Conservation (phyloP, 441 rosid genomes). For the Corymbia citriodora region DNA sequence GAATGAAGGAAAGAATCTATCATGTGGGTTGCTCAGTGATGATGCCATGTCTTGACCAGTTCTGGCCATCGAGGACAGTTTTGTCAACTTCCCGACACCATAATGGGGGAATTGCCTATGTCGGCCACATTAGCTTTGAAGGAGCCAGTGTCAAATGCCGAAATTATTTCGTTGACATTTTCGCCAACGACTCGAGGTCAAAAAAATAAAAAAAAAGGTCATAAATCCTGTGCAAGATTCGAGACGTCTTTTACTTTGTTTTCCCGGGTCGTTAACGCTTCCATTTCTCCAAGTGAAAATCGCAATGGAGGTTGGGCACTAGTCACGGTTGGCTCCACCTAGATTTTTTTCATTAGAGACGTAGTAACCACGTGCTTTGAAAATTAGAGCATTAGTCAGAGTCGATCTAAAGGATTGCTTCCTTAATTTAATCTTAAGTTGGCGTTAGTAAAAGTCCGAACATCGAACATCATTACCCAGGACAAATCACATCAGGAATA, state of each 20-base stretch:
- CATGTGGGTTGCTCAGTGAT: not conserved
- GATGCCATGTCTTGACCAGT: not conserved
- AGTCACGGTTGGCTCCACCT: not conserved
- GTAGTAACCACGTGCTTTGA: not conserved
- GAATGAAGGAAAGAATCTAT: not conserved
- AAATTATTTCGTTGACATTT: not conserved
- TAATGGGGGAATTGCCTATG: not conserved
- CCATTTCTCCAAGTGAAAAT: not conserved
- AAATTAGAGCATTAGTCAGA: not conserved
- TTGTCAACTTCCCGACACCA: not conserved
- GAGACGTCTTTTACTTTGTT: not conserved
- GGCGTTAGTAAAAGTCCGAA: not conserved
- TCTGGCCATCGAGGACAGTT: not conserved
- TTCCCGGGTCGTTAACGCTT: not conserved
- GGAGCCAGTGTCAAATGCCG: not conserved
- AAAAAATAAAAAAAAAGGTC: not conserved
- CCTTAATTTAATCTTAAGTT: not conserved
- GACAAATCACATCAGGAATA: not conserved
- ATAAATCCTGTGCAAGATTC: not conserved
- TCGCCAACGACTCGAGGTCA: not conserved
- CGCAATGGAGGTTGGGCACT: not conserved
- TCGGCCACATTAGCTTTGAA: not conserved
- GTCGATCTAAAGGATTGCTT: not conserved
- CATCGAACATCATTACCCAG: not conserved
- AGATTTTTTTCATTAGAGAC: not conserved